These are phyloP conservation scores for Aspergillus uvarum DNA, from an alignment of 2,329 filamentous ascomycete genomes.

Conservation along the genomic window DNA sequence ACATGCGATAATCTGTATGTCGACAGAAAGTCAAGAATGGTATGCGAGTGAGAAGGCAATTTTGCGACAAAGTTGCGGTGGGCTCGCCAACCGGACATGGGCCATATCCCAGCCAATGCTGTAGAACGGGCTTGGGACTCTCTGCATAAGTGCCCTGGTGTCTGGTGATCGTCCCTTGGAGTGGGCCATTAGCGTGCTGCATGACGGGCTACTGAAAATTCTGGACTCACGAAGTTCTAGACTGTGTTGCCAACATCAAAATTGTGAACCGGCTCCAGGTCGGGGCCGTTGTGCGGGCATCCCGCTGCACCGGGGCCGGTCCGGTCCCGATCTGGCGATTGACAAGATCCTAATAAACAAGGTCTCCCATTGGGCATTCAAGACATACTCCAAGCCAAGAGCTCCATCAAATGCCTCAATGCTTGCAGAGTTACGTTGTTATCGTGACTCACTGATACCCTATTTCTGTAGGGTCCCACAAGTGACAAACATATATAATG, in stretches of 20 bases:
- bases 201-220: not conserved
- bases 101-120: not conserved
- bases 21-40: not conserved
- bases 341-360: not conserved
- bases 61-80: not conserved
- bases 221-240: not conserved
- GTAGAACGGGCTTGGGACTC: not conserved
- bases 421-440: not conserved
- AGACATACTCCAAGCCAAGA: not conserved
- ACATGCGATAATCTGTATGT: not conserved
- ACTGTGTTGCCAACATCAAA: not conserved
- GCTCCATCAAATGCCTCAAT: not conserved
- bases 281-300: not conserved
- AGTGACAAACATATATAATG: not conserved
- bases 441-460: not conserved
- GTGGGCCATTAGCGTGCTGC: not conserved
- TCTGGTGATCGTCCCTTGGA: not conserved
- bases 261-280: conserved; percentile 1
- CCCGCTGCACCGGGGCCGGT: not conserved
- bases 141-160: not conserved
- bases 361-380: conserved; percentile 1
- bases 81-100: not conserved
- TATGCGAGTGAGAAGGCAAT: not conserved
- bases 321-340: conserved; percentile 1
- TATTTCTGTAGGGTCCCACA: not conserved